These are phyloP conservation scores for Bruguiera hainesii DNA, from an alignment of 441 rosid species.

Conservation along the genomic window DNA sequence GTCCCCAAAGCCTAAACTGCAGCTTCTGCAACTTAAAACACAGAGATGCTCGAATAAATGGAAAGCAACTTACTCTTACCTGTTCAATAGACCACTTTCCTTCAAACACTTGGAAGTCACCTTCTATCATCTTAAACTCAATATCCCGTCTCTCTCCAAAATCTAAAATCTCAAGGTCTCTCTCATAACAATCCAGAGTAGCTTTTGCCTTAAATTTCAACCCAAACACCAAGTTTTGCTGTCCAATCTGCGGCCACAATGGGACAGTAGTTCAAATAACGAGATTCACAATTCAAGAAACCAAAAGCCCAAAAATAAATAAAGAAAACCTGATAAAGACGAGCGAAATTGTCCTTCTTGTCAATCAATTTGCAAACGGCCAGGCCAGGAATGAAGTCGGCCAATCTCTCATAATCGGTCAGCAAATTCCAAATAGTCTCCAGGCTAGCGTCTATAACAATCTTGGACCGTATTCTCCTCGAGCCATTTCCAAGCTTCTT, in stretches of 20 bases:
- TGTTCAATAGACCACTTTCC: conserved; percentile 93
- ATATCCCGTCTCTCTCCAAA: conserved; percentile 64
- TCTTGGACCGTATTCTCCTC: conserved; percentile 63
- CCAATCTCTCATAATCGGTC: conserved; percentile 78
- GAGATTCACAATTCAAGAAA: background rate
- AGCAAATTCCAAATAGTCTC: conserved; percentile 69
- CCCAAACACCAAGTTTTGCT: conserved; percentile 69
- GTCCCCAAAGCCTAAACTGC: too few relatives aligned
- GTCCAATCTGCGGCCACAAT: conserved; percentile 50
- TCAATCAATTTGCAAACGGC: conserved; percentile 80
- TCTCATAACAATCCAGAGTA: conserved; percentile 80
- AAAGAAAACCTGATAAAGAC: conserved; percentile 58
- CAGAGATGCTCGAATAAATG: too few relatives aligned
- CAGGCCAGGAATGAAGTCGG: conserved; percentile 73
- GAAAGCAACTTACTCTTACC: conserved; percentile 33
- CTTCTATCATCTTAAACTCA: conserved; percentile 86
- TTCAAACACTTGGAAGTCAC: conserved; percentile 76
- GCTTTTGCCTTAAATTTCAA: conserved; percentile 83
- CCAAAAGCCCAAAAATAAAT: background rate
- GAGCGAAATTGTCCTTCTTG: conserved; percentile 62
- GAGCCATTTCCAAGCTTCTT: conserved; percentile 60
- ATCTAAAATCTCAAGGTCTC: conserved; percentile 58
- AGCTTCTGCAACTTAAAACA: too few relatives aligned
- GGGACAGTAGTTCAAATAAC: background rate
- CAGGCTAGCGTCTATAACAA: conserved; percentile 62